These are phyloP conservation scores for Triticum timopheevii DNA, from an alignment of 176 grass and related monocot species.

Conservation along the genomic window DNA sequence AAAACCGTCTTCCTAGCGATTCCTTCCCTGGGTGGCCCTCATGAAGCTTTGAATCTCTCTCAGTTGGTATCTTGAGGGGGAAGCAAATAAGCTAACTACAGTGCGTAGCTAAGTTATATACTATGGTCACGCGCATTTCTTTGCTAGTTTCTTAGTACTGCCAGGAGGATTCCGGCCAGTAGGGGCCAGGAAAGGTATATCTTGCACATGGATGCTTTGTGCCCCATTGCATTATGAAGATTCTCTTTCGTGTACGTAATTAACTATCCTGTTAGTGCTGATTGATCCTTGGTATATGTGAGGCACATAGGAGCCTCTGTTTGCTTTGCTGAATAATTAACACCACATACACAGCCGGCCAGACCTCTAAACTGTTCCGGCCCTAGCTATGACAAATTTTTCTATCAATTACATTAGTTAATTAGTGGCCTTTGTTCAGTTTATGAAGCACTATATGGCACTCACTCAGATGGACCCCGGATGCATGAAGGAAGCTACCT, in stretches of 20 bases:
- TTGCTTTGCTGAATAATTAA: slow-evolving; percentile 32
- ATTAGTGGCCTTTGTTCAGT: neutral
- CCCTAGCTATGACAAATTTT: neutral
- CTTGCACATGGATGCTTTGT: slow-evolving; percentile 27
- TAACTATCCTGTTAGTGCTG: neutral
- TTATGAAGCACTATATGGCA: neutral
- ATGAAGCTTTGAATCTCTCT: slow-evolving; percentile 12
- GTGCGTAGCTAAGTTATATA: neutral
- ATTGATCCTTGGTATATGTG: slow-evolving; percentile 17
- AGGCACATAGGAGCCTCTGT: neutral
- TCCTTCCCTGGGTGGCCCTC: slow-evolving; percentile 1
- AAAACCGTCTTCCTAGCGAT: neutral
- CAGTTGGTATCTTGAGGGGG: neutral
- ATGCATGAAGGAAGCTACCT: slow-evolving; percentile 13
- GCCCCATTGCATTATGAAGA: slow-evolving; percentile 8
- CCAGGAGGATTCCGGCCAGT: neutral
- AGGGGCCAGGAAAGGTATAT: slow-evolving; percentile 41
- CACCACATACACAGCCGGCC: neutral
- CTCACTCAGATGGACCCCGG: neutral
- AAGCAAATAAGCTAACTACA: neutral
- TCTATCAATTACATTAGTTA: neutral
- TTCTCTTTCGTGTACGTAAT: neutral
- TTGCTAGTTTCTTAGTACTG: neutral
- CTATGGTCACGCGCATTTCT: neutral
- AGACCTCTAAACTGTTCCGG: slow-evolving; percentile 20